A percentile compares a stretch with the other conserved stretches of the same genome.
These are phyloP conservation scores for Auricularia cornea DNA, from an alignment of 768 basidiomycete species.

Conservation along the genomic window DNA sequence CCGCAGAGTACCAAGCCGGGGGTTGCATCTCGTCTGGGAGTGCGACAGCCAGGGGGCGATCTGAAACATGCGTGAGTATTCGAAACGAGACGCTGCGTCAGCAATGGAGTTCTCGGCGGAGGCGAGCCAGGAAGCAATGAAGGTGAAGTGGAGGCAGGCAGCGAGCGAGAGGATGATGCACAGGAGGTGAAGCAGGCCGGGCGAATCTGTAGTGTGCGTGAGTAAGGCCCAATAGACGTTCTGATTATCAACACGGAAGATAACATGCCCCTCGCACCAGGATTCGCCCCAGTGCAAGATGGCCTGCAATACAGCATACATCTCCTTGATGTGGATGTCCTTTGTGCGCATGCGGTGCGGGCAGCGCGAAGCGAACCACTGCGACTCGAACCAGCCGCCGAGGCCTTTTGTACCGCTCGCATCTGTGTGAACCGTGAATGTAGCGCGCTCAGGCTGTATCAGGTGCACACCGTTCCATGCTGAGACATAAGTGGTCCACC, in stretches of 20 bases:
- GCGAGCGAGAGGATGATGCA: constrained; percentile 8
- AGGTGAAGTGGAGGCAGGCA: constrained; percentile 11
- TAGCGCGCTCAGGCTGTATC: constrained; percentile 1
- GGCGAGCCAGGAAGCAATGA: constrained; percentile 9
- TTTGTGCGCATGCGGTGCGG: constrained; percentile 16
- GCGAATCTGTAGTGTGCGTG: constrained; percentile 3
- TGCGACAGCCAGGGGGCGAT: constrained; percentile 16
- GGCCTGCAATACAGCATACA: constrained; percentile 24
- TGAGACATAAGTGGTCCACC: constrained; percentile 22
- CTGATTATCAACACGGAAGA: constrained; percentile 24
- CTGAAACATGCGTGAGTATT: constrained; percentile 17
- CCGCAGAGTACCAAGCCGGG: constrained; percentile 11
- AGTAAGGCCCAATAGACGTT: constrained; percentile 12
- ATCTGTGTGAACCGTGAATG: constrained; percentile 22
- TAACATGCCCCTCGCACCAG: constrained; percentile 19
- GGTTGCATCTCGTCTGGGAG: constrained; percentile 14
- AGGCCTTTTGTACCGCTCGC: no score
- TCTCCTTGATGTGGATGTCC: constrained; percentile 30
- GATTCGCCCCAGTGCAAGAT: constrained; percentile 21
- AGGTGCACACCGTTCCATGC: constrained; percentile 24
- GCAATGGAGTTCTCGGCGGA: constrained; percentile 12
- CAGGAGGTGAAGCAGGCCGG: constrained; percentile 4
- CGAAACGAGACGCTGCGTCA: constrained; percentile 14
- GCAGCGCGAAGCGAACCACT: constrained; percentile 19
- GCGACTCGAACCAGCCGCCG: constrained; percentile 15